These are phyloP conservation scores for Lactarius indigo DNA, from an alignment of 768 basidiomycete species.

Conservation along the genomic window DNA sequence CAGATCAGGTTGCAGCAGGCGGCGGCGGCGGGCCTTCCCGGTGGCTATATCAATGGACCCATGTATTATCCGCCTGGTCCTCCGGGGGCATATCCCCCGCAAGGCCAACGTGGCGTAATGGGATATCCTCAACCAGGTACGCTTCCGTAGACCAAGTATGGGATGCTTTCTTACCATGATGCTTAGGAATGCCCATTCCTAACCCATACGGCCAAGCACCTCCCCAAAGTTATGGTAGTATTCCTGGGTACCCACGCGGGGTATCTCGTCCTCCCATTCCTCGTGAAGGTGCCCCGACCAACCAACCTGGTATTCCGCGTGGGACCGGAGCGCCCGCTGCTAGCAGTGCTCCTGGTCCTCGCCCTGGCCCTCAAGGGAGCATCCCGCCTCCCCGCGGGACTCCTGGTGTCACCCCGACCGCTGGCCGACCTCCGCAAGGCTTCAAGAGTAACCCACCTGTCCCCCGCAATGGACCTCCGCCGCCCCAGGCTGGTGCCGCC, in stretches of 20 bases:
- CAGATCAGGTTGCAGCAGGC: slow-evolving; percentile 97
- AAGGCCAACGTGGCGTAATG: slow-evolving; percentile 69
- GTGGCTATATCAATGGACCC: slow-evolving; percentile 78
- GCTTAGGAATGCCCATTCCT: slow-evolving; percentile 74
- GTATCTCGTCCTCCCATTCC: slow-evolving; percentile 59
- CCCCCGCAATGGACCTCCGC: slow-evolving; percentile 33
- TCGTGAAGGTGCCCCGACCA: slow-evolving; percentile 65
- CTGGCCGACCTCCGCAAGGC: slow-evolving; percentile 35
- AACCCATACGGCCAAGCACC: slow-evolving; percentile 68
- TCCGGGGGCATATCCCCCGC: slow-evolving; percentile 77
- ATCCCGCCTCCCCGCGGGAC: slow-evolving; percentile 46
- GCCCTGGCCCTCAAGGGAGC: slow-evolving; percentile 48
- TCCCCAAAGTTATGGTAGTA: slow-evolving; percentile 68
- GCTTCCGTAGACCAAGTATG: slow-evolving; percentile 29
- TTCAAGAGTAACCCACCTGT: slow-evolving; percentile 34
- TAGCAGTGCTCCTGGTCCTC: slow-evolving; percentile 49
- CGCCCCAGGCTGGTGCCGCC: slow-evolving; percentile 38
- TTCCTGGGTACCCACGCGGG: slow-evolving; percentile 63
- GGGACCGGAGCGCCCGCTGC: slow-evolving; percentile 55
- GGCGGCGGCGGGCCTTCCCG: slow-evolving; percentile 80
- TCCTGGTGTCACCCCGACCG: slow-evolving; percentile 45
- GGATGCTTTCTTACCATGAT: slow-evolving; percentile 49
- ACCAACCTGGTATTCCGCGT: slow-evolving; percentile 49
- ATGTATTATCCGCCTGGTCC: slow-evolving; percentile 84
- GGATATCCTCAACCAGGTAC: slow-evolving; percentile 82